Base-by-base conservation (phyloP, 305 asterid genomes). In the Nicotiana rustica region DNA sequence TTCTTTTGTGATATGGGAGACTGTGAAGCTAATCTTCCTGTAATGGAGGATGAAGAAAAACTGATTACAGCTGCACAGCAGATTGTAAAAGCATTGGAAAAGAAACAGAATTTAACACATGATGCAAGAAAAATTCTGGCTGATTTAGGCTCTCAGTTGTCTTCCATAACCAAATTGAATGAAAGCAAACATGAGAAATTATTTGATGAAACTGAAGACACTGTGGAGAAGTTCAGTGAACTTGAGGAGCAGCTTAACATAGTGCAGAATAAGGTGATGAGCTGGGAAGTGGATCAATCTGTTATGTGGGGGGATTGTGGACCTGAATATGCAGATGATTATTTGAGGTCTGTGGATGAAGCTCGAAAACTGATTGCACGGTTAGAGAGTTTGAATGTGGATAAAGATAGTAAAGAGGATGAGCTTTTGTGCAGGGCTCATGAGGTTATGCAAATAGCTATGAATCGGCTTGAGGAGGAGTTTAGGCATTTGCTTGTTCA, bases 241-340 rank as follows among this genome's bases (percentile, higher is more conserved):
- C 86, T 91, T 66, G 97, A 92, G 83, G 83, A 83, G 82, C 94
- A 88, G 88, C 91, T 96, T 14, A 87, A 89, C 82, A 61, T 29
- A 84, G 84, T 93, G 83, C 92, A 92, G 12, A 90, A 88, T 36
- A 96, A 88, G 89, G 76, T 96, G 82, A 89, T 91, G 93, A 85
- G 67, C 44, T 93, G 98, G 98, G 98, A 94, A 85, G 90, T 86
- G 44, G 91, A 85, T 17, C 90, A 89, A 69, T 86, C 92, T 18
- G 87, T 91, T 91, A 90, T 94, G 75, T 94, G 96, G 96, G 98
- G 96, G 96, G 98, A 96, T 83, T 90, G 86, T 85, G 95, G 96
- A 59, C 88, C 93, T 14, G 93, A 90, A 31, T 98, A 92, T 83
- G 94, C 89, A 71, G 76, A 85, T 71, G 92, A 92, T 33, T 96